These are phyloP conservation scores for Metschnikowia henanensis DNA, from an alignment of 805 yeast species.

Conservation along the genomic window DNA sequence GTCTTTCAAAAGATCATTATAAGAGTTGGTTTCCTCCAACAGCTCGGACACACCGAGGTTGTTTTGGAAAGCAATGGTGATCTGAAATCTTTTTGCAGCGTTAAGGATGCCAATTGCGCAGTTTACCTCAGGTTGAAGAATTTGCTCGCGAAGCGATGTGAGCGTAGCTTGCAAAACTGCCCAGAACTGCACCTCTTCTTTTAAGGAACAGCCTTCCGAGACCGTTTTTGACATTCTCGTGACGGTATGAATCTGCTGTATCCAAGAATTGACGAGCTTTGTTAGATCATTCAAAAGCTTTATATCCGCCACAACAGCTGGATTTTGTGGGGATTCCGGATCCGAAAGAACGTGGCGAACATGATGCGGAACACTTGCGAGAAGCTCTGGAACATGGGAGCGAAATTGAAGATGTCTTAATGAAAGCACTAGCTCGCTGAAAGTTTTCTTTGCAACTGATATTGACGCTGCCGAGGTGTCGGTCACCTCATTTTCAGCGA, in stretches of 20 bases:
- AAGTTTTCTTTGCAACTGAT: conserved; percentile 47
- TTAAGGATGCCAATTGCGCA: conserved; percentile 61
- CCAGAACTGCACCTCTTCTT: conserved; percentile 82
- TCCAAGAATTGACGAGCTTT: conserved; percentile 71
- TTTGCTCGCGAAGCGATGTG: conserved; percentile 54
- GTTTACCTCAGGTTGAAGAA: conserved; percentile 51
- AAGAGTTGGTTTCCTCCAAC: conserved; percentile 48
- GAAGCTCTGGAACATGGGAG: conserved; percentile 66
- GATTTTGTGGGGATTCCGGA: conserved; percentile 34
- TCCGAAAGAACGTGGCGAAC: conserved; percentile 25
- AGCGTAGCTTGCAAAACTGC: conserved; percentile 64
- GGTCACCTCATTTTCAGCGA: conserved; percentile 16
- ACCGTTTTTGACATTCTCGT: conserved; percentile 55
- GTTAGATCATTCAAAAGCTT: conserved; percentile 69
- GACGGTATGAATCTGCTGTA: conserved; percentile 56
- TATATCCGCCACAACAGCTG: conserved; percentile 38
- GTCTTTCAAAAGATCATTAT: conserved; percentile 64
- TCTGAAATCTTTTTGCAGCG: conserved; percentile 75
- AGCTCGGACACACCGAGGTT: conserved; percentile 69
- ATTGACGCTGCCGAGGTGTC: conserved; percentile 11
- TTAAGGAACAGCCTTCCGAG: conserved; percentile 48
- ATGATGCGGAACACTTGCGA: conserved; percentile 49
- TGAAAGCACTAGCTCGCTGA: conserved; percentile 66
- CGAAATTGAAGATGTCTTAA: conserved; percentile 67
- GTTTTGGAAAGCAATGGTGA: conserved; percentile 67